A percentile compares a stretch with the other conserved stretches of the same genome.
These are phyloP conservation scores for Blattamonas nauphoetae DNA, from an alignment of 78 protist species.

Conservation along the genomic window DNA sequence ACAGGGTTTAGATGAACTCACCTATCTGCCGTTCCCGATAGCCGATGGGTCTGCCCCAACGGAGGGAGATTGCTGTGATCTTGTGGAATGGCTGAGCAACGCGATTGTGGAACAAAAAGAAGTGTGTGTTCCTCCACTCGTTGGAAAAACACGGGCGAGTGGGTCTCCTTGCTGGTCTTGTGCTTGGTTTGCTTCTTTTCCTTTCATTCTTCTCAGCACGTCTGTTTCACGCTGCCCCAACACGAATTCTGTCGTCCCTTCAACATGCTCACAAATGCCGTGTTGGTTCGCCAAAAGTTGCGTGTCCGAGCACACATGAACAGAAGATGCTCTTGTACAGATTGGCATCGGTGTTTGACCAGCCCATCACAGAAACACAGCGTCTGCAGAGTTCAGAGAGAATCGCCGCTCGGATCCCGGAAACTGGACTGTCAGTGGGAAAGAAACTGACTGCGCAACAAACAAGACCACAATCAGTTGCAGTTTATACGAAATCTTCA, in stretches of 20 bases:
- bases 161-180: background rate
- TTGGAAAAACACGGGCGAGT: background rate
- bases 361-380: too few species aligned
- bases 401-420: too few species aligned
- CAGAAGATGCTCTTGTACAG: background rate
- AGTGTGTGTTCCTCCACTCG: background rate
- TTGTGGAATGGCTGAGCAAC: background rate
- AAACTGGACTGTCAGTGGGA: too few species aligned
- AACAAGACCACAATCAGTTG: too few species aligned
- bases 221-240: background rate
- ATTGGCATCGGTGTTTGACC: too few species aligned
- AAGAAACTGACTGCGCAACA: too few species aligned
- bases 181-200: background rate
- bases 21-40: background rate
- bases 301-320: background rate
- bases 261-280: background rate
- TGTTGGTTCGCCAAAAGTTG: background rate
- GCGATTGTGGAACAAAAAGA: background rate
- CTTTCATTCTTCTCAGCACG: background rate
- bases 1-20: background rate
- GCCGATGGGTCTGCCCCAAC: background rate
- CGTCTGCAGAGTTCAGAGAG: too few species aligned
- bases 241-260: background rate
- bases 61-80: background rate
- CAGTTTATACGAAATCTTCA: too few species aligned